Evolutionary conservation across 2,329 filamentous ascomycete species (phyloP).

Genomic region (Parascedosporium putredinis): DNA sequence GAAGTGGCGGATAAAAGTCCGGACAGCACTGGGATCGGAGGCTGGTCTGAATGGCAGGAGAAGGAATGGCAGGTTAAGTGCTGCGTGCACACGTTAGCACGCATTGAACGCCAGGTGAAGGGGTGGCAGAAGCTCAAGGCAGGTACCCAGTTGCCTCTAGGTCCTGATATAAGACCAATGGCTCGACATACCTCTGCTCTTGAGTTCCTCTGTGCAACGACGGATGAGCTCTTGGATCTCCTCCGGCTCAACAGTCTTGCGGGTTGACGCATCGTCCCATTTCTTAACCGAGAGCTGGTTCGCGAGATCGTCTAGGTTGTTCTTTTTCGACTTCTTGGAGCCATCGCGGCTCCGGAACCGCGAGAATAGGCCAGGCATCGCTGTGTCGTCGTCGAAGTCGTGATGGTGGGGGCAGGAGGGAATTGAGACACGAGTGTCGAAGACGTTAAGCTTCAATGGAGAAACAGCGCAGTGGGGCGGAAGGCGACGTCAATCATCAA

Average conservation of each 20-base stretch:
- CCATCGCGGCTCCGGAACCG: slow-evolving; percentile 68
- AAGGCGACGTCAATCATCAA: not conserved
- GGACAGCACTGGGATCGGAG: slow-evolving; percentile 82
- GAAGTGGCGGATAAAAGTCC: slow-evolving; percentile 86
- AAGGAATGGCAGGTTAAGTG: slow-evolving; percentile 82
- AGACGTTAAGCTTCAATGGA: not conserved
- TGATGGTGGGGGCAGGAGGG: not conserved
- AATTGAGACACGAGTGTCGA: not conserved
- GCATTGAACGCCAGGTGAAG: not conserved
- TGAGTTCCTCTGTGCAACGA: slow-evolving; percentile 82
- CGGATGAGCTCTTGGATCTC: slow-evolving; percentile 83
- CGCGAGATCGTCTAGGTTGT: slow-evolving; percentile 37
- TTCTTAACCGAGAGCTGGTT: slow-evolving; percentile 52
- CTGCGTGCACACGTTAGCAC: slow-evolving; percentile 32
- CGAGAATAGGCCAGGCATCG: slow-evolving; percentile 49
- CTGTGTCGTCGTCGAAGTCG: not conserved
- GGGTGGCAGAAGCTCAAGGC: too few relatives aligned
- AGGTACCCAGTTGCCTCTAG: not conserved
- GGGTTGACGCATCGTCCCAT: slow-evolving; percentile 83
- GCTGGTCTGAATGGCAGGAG: slow-evolving; percentile 89
- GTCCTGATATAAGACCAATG: not conserved
- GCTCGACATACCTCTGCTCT: slow-evolving; percentile 70
- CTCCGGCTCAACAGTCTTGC: slow-evolving; percentile 72
- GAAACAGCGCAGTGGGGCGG: not conserved
- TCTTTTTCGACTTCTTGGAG: slow-evolving; percentile 56